Conservation (phyloP, 352 stramenopile species). For the Pythium dissimile region DNA sequence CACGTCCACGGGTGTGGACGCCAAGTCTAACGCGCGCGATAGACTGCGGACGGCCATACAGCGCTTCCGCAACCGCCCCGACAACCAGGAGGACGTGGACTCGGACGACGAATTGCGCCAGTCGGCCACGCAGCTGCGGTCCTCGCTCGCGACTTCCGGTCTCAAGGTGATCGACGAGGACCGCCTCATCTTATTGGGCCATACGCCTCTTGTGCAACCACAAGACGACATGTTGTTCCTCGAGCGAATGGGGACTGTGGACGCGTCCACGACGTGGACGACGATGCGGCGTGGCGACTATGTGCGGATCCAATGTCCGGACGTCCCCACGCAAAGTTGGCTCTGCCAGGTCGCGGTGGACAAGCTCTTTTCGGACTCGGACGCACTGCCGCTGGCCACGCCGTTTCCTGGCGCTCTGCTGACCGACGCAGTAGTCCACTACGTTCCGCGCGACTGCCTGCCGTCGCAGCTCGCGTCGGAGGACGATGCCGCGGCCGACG, state of each 20-base stretch:
- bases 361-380: conserved; percentile 8
- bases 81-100: conserved; percentile 8
- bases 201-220: conserved; percentile 19
- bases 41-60: conserved; percentile 13
- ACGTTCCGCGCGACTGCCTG: conserved; percentile 17
- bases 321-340: conserved; percentile 19
- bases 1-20: conserved; percentile 10
- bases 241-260: not conserved
- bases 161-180: conserved; percentile 7
- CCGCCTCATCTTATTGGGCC: conserved; percentile 15
- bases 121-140: conserved; percentile 2
- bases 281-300: conserved; percentile 19
- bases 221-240: conserved; percentile 24
- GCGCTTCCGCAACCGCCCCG: conserved; percentile 6
- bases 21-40: not conserved
- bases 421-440: conserved; percentile 23
- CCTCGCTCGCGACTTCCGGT: conserved; percentile 11
- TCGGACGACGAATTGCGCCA: not conserved
- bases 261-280: not conserved
- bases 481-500: not conserved
- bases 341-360: conserved; percentile 18
- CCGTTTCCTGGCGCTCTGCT: conserved; percentile 21
- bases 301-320: conserved; percentile 19
- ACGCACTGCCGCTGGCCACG: conserved; percentile 16
- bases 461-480: conserved; percentile 7